Percentiles rank a stretch among this genome's conserved stretches.
Evolutionary conservation across 257 asterid species (phyloP).

Genomic region (Solanum corneliomulleri): DNA sequence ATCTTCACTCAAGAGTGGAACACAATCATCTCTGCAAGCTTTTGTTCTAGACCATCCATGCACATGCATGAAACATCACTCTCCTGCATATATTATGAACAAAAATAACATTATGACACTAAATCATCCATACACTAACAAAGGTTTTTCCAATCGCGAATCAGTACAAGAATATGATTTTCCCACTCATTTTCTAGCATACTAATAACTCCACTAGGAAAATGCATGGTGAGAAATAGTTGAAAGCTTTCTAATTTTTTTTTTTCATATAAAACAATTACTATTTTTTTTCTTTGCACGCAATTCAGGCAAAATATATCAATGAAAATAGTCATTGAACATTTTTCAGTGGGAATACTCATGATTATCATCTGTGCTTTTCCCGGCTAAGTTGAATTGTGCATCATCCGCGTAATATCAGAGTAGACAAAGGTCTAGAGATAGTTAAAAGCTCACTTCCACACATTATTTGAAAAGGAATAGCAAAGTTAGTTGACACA

Average conservation of each 20-base stretch:
- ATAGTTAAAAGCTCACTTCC: not conserved
- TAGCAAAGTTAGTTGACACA: not conserved
- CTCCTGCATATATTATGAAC: not conserved
- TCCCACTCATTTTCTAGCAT: not conserved
- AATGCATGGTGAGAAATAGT: not conserved
- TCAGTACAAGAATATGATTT: not conserved
- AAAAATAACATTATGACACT: not conserved
- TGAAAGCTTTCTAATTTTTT: not conserved
- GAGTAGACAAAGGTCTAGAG: not conserved
- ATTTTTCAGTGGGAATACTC: not conserved
- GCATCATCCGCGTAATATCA: not conserved
- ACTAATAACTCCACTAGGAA: not conserved
- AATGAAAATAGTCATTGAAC: not conserved
- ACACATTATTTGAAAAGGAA: not conserved
- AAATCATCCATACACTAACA: not conserved
- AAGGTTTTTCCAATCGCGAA: not conserved
- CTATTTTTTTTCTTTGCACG: too few relatives aligned
- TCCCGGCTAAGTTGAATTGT: not conserved
- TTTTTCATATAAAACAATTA: too few relatives aligned
- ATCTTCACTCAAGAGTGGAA: not conserved
- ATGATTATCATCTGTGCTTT: not conserved
- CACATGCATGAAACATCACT: not conserved
- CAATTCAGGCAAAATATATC: not conserved
- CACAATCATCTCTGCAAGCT: not conserved
- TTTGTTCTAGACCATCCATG: not conserved